These are phyloP conservation scores for Geotrichum siamense DNA, from an alignment of 1,139 yeast genomes.

Conservation along the genomic window DNA sequence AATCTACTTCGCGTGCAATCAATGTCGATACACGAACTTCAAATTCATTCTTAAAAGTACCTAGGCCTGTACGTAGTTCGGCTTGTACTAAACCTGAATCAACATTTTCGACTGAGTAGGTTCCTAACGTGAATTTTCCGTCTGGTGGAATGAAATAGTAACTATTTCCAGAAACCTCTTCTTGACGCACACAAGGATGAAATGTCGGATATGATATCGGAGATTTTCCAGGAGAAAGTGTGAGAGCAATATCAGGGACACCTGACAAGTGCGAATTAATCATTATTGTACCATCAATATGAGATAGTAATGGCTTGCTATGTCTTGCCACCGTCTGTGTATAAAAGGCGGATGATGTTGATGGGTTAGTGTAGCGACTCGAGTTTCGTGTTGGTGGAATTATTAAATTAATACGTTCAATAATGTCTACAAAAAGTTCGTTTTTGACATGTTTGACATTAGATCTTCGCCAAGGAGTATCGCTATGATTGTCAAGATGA, in stretches of 20 bases:
- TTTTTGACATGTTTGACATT: constrained; percentile 62
- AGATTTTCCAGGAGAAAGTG: constrained; percentile 38
- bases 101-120: constrained; percentile 53
- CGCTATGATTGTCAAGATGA: constrained; percentile 14
- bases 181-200: constrained; percentile 49
- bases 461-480: constrained; percentile 67
- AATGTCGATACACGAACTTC: constrained; percentile 58
- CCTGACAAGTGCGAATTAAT: constrained; percentile 69
- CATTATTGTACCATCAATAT: constrained; percentile 57
- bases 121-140: constrained; percentile 59
- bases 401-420: constrained; percentile 50
- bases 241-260: constrained; percentile 59
- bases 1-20: constrained; percentile 45
- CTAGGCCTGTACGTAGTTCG: constrained; percentile 56
- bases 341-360: constrained; percentile 30
- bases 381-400: constrained; percentile 29
- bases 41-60: constrained; percentile 59
- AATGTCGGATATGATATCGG: constrained; percentile 39
- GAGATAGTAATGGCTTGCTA: constrained; percentile 45
- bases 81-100: constrained; percentile 51
- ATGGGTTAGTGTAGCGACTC: constrained; percentile 15
- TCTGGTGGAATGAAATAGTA: constrained; percentile 83
- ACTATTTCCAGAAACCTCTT: constrained; percentile 18
- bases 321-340: constrained; percentile 20
- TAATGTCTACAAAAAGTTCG: constrained; percentile 74